A percentile compares a stretch with the other conserved stretches of the same genome.
Evolutionary conservation across 2,329 filamentous ascomycete genomes (phyloP).

Genomic region (Aspergillus fructus): DNA sequence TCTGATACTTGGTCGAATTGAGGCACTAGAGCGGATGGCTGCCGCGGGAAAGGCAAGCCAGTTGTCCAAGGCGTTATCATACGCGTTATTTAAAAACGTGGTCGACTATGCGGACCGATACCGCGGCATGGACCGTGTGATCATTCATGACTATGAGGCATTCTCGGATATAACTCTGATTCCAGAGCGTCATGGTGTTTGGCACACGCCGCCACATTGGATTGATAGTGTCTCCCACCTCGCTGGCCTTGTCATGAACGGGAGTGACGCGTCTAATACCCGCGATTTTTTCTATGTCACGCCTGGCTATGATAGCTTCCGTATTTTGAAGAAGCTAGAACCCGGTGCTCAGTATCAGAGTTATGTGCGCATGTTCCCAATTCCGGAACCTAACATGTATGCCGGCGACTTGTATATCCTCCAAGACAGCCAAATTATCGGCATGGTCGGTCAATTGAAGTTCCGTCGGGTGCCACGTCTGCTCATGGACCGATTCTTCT

Average conservation of each 20-base stretch:
- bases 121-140: slow-evolving; percentile 7
- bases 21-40: slow-evolving; percentile 3
- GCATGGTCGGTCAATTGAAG: slow-evolving; percentile 29
- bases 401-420: slow-evolving; percentile 43
- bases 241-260: slow-evolving; percentile 36
- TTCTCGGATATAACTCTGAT: slow-evolving; percentile 6
- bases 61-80: slow-evolving; percentile 7
- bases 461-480: slow-evolving; percentile 34
- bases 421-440: slow-evolving; percentile 33
- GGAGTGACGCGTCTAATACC: slow-evolving; percentile 24
- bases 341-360: slow-evolving; percentile 27
- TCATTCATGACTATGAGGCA: slow-evolving; percentile 8
- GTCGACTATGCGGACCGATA: slow-evolving; percentile 10
- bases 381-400: slow-evolving; percentile 32
- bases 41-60: background rate
- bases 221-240: slow-evolving; percentile 41
- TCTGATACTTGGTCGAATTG: slow-evolving; percentile 5
- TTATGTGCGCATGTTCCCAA: slow-evolving; percentile 34
- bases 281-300: slow-evolving; percentile 34
- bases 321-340: slow-evolving; percentile 25
- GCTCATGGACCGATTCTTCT: slow-evolving; percentile 23
- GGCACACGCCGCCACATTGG: slow-evolving; percentile 34
- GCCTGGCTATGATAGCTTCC: slow-evolving; percentile 31
- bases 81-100: slow-evolving; percentile 9
- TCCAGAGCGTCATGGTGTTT: slow-evolving; percentile 22